Evolutionary conservation across 73 alveolate species (phyloP).

Genomic region (Tetrahymena malaccensis): DNA sequence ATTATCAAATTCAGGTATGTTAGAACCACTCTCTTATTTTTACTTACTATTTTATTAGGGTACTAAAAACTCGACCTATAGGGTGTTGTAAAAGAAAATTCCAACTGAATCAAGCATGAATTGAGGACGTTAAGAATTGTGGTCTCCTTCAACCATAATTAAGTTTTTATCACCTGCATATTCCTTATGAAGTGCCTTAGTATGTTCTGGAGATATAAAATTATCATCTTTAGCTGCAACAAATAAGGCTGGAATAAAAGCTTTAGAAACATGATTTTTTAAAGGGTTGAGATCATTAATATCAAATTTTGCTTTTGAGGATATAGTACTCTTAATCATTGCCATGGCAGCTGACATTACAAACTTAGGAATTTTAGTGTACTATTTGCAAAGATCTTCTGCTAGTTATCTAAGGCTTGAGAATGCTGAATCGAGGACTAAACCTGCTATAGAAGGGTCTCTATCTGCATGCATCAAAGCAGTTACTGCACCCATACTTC

Average conservation of each 20-base stretch:
- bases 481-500: constrained; percentile 99
- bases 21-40: not conserved
- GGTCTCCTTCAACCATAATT: constrained; percentile 68
- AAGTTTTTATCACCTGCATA: constrained; percentile 95
- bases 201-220: constrained; percentile 88
- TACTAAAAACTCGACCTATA: constrained; percentile 22
- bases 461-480: constrained; percentile 90
- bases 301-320: constrained; percentile 81
- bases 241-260: constrained; percentile 87
- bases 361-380: constrained; percentile 46
- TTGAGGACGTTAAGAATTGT: constrained; percentile 62
- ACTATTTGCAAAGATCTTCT: constrained; percentile 63
- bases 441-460: constrained; percentile 92
- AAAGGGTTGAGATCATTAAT: constrained; percentile 77
- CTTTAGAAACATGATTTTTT: constrained; percentile 64
- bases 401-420: constrained; percentile 60
- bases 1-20: not conserved
- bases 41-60: constrained; percentile 5
- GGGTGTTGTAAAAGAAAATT: constrained; percentile 56
- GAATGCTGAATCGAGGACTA: constrained; percentile 96
- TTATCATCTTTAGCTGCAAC: constrained; percentile 88
- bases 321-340: constrained; percentile 63
- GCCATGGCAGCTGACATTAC: constrained; percentile 62
- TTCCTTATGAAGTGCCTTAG: constrained; percentile 78
- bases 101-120: constrained; percentile 54